These are phyloP conservation scores for Jacaranda mimosifolia DNA, from an alignment of 257 asterid species.

Conservation along the genomic window DNA sequence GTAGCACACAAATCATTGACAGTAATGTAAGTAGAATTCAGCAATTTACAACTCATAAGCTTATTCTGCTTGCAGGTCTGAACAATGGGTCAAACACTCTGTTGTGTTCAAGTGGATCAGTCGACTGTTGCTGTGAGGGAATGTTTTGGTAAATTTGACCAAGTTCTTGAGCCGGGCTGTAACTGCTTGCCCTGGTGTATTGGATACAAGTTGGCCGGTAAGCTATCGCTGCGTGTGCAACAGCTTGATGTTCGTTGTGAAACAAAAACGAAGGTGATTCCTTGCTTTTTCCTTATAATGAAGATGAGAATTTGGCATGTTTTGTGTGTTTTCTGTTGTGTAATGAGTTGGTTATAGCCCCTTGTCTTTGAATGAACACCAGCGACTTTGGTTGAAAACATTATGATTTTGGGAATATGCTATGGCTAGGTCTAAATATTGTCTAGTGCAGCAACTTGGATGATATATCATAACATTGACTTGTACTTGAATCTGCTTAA, in stretches of 20 bases:
- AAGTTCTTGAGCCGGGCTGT: constrained; percentile 48
- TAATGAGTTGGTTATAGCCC: neutral
- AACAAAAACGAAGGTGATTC: constrained; percentile 49
- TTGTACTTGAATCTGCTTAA: neutral
- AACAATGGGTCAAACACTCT: constrained; percentile 45
- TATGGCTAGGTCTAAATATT: too few species aligned
- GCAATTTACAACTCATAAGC: neutral
- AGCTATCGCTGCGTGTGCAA: constrained; percentile 46
- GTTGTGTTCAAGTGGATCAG: constrained; percentile 49
- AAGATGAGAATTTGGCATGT: neutral
- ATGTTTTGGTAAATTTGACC: constrained; percentile 39
- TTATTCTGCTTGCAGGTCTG: constrained; percentile 28
- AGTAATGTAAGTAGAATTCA: neutral
- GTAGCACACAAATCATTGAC: neutral
- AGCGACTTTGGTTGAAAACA: too few species aligned
- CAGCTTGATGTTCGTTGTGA: constrained; percentile 53
- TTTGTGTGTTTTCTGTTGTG: neutral
- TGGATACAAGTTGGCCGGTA: constrained; percentile 44
- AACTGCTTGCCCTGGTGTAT: constrained; percentile 49
- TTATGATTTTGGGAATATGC: too few species aligned
- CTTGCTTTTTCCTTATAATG: neutral
- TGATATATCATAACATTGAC: neutral
- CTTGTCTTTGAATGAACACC: too few species aligned
- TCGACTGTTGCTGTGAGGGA: constrained; percentile 49
- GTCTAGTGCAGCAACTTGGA: neutral